Conservation (phyloP, 352 stramenopile species). For the Peronospora belbahrii region DNA sequence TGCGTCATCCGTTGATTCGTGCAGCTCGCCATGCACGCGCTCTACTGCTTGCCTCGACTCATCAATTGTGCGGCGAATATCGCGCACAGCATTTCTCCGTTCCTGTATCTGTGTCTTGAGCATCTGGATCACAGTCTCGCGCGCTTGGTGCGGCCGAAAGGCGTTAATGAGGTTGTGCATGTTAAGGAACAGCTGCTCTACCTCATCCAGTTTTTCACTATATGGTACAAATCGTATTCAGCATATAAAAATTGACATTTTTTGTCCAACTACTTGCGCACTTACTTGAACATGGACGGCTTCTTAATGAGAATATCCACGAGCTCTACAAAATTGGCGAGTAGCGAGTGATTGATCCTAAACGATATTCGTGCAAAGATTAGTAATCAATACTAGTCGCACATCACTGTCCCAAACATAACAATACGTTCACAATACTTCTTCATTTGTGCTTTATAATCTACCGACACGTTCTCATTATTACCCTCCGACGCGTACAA, state of each 20-base stretch:
- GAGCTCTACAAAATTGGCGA: constrained; percentile 79
- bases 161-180: constrained; percentile 88
- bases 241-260: neutral
- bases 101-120: constrained; percentile 72
- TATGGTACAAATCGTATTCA: constrained; percentile 1
- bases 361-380: neutral
- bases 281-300: constrained; percentile 74
- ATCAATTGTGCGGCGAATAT: constrained; percentile 73
- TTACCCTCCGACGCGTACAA: constrained; percentile 35
- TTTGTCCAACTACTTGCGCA: neutral
- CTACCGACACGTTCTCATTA: constrained; percentile 16
- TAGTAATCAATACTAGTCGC: too few species aligned
- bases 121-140: constrained; percentile 80
- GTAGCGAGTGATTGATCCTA: constrained; percentile 76
- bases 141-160: constrained; percentile 79
- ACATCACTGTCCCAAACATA: neutral
- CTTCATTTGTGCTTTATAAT: constrained; percentile 80
- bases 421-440: constrained; percentile 26
- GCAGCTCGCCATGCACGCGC: constrained; percentile 48
- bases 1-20: constrained; percentile 41
- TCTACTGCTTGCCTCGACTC: constrained; percentile 55
- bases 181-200: constrained; percentile 84
- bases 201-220: constrained; percentile 77
- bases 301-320: constrained; percentile 78
- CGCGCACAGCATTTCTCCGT: constrained; percentile 53